A percentile compares a stretch with the other conserved stretches of the same genome.
Evolutionary conservation across 371 early-diverging fungal species (phyloP).

Genomic region (Massospora cicadina): DNA sequence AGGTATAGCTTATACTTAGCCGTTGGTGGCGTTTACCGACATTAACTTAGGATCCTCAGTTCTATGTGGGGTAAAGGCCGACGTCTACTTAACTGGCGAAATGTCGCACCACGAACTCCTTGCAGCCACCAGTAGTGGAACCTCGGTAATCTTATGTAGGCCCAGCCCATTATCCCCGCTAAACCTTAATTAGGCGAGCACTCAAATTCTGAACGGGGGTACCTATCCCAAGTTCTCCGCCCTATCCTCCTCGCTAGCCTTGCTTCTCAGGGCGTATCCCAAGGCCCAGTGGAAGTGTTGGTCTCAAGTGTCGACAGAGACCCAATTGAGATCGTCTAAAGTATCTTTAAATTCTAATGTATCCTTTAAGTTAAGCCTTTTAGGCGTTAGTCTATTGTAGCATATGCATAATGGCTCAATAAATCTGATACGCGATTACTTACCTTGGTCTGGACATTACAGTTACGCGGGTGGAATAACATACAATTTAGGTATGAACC

Average conservation of each 20-base stretch:
- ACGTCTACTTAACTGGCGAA: conserved; percentile 88
- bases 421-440: no score
- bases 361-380: no score
- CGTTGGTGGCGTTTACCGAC: no score
- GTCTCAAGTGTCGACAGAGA: conserved; percentile 52
- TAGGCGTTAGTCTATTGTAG: no score
- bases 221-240: conserved; percentile 46
- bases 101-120: conserved; percentile 86
- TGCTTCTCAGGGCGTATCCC: conserved; percentile 18
- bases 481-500: no score
- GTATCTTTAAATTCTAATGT: no score
- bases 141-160: conserved; percentile 74
- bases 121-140: conserved; percentile 47
- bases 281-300: conserved; percentile 36
- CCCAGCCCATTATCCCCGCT: not conserved
- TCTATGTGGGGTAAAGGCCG: no score
- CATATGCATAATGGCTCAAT: no score
- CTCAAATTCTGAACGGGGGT: conserved; percentile 87
- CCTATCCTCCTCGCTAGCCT: conserved; percentile 49
- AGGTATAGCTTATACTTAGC: no score
- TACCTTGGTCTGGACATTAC: no score
- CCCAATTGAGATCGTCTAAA: conserved; percentile 43
- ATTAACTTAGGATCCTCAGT: no score
- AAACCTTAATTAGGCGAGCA: conserved; percentile 55
- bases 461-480: no score